Base-by-base conservation (phyloP, 805 yeast genomes). In the Candida montana region DNA sequence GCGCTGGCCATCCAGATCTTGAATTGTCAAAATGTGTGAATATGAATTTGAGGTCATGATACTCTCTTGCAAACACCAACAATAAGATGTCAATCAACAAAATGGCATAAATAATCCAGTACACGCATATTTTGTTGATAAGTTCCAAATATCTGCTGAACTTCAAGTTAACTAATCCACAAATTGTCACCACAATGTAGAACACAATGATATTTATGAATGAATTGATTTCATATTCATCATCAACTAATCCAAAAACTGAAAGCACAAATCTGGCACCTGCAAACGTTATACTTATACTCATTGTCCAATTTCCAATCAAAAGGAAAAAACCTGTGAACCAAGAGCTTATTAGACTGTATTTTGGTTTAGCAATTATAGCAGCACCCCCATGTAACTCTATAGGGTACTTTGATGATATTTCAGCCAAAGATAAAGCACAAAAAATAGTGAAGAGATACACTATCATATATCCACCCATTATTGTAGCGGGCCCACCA, bases 301-400 rank as follows among this genome's bases (percentile, higher is more conserved):
- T 77, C 74, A 81, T 83, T 2, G 87, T 74, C 86, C 88, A 79
- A 55, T 82, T 83, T 0, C 93, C 93, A 20, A 84, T 68, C 16
- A 83, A 64, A 39, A 83, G 63, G 46, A 79, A 74, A 84, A 90
- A 84, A 0, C 93, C 93, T 0, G 87, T 81, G 53, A 74, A 77
- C 91, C 91, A 84, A 3, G 88, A 78, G 37, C 80, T 67, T 5
- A 76, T 57, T 30, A 72, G 59, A n/a, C 83, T 72, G 45, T 77
- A 74, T 35, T 67, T 67, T 12, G 75, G 75, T 40, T 73, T 74
- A 15, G 88, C 79, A 32, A 84, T 62, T 44, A 84, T 75, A 8
- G 87, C 85, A 50, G 87, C 79, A 61, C 82, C 83, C 41, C 84
- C 90, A 54, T 84, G 86, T 1, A 83, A 79, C 26, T 87, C 83